These are phyloP conservation scores for Macrotyloma uniflorum DNA, from an alignment of 306 rosid genomes.

Conservation along the genomic window DNA sequence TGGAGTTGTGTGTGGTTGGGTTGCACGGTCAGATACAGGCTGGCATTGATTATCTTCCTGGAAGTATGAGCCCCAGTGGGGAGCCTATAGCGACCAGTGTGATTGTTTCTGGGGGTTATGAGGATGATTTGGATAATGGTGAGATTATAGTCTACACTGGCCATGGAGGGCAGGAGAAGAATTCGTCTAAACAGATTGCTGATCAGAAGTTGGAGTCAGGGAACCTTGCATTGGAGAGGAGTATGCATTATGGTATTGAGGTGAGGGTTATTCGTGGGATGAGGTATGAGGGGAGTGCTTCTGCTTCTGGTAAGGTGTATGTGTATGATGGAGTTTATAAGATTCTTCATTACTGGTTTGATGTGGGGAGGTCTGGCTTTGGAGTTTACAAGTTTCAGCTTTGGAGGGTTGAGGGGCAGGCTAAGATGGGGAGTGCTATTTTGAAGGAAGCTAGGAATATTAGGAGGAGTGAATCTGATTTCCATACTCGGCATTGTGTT, in stretches of 20 bases:
- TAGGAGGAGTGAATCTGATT: conserved; percentile 42
- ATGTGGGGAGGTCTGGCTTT: conserved; percentile 92
- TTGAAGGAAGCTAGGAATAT: conserved; percentile 65
- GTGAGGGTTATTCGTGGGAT: conserved; percentile 91
- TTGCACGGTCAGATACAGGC: conserved; percentile 88
- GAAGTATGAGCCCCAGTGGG: conserved; percentile 70
- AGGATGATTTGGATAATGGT: conserved; percentile 85
- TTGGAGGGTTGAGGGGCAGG: conserved; percentile 75
- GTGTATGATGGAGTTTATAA: conserved; percentile 90
- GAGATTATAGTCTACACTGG: conserved; percentile 83
- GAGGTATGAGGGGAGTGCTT: conserved; percentile 52
- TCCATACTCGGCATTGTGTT: conserved; percentile 58
- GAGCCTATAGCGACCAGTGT: conserved; percentile 94
- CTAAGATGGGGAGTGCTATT: conserved; percentile 79
- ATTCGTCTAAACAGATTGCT: conserved; percentile 58
- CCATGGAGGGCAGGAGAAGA: conserved; percentile 93
- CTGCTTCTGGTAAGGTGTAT: conserved; percentile 68
- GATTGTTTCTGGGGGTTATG: conserved; percentile 94
- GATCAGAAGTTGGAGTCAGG: conserved; percentile 89
- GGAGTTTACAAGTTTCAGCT: conserved; percentile 92
- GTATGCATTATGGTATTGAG: conserved; percentile 86
- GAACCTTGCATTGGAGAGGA: conserved; percentile 90
- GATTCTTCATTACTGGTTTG: conserved; percentile 80
- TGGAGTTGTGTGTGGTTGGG: conserved; percentile 87
- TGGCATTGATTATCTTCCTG: conserved; percentile 89